Percentiles rank a stretch among this genome's conserved stretches.
Evolutionary conservation across 2,329 filamentous ascomycete species (phyloP).

Genomic region (Fusarium tanahbumbuense): DNA sequence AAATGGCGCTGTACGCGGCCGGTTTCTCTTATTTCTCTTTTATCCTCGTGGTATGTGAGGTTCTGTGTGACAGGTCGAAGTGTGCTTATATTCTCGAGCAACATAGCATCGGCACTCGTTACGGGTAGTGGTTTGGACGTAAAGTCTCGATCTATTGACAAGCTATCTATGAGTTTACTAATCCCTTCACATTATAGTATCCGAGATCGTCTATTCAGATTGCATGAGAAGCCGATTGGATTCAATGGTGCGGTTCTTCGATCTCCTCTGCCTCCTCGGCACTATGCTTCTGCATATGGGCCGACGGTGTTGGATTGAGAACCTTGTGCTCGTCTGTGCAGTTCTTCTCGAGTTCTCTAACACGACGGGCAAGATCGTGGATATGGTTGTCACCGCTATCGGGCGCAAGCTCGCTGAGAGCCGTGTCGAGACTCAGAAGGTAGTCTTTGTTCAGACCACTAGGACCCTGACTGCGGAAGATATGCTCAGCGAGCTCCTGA

Average conservation of each 20-base stretch:
- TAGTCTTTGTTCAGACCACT: conserved; percentile 94
- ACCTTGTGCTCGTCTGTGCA: conserved; percentile 20
- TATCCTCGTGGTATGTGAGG: conserved; percentile 3
- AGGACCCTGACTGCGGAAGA: conserved; percentile 79
- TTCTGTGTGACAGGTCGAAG: neutral
- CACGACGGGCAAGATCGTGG: conserved; percentile 79
- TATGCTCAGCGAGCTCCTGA: conserved; percentile 81
- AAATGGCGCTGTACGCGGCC: conserved; percentile 34
- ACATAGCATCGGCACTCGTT: neutral
- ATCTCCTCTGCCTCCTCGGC: conserved; percentile 49
- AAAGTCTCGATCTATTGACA: neutral
- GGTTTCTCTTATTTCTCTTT: conserved; percentile 5
- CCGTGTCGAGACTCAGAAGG: conserved; percentile 80
- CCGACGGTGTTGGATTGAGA: conserved; percentile 17
- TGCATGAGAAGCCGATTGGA: neutral
- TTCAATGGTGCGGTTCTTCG: conserved; percentile 36
- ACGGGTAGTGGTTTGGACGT: neutral
- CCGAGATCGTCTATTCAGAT: neutral
- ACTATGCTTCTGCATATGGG: conserved; percentile 40
- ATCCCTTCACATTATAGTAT: neutral
- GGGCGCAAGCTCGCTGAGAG: conserved; percentile 76
- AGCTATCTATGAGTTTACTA: conserved; percentile 7
- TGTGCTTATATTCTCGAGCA: neutral
- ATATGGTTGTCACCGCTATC: conserved; percentile 88
- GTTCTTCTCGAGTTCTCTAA: conserved; percentile 66